Conservation (phyloP, 2,329 filamentous ascomycete species). For the Cladosporium phlei region DNA sequence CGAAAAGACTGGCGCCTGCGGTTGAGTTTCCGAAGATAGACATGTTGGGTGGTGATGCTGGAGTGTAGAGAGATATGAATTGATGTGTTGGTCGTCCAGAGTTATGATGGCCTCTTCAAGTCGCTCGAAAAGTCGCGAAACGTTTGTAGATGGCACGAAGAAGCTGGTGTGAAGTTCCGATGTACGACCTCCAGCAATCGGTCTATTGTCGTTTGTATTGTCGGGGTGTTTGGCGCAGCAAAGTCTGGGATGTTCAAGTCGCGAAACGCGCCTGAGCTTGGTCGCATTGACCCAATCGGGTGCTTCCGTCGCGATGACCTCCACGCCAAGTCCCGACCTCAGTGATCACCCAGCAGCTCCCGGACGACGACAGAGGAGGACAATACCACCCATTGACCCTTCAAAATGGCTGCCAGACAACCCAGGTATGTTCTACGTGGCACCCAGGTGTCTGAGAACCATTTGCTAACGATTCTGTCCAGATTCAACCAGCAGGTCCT, state of each 20-base stretch:
- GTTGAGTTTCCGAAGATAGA: constrained; percentile 34
- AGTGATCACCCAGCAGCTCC: constrained; percentile 8
- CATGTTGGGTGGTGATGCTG: constrained; percentile 14
- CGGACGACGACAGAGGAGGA: constrained; percentile 4
- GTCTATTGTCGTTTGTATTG: constrained; percentile 10
- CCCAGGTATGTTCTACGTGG: constrained; percentile 47
- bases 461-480: constrained; percentile 18
- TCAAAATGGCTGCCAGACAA: constrained; percentile 58
- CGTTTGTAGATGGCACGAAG: too few species aligned
- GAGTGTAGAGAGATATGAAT: too few species aligned
- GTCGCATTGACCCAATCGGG: constrained; percentile 3
- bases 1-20: constrained; percentile 11
- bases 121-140: too few species aligned
- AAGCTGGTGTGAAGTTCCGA: too few species aligned
- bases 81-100: too few species aligned
- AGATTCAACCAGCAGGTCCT: constrained; percentile 95
- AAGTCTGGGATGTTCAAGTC: constrained; percentile 5
- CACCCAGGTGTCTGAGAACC: not conserved
- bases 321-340: constrained; percentile 4
- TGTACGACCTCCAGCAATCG: too few species aligned
- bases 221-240: constrained; percentile 3
- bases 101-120: too few species aligned
- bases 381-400: constrained; percentile 10
- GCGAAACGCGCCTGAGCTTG: constrained; percentile 11
- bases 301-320: constrained; percentile 11